phyloP scores from a whole-genome alignment of 495 filamentous ascomycete genomes.

The Xanthoparmelia taractica region DNA sequence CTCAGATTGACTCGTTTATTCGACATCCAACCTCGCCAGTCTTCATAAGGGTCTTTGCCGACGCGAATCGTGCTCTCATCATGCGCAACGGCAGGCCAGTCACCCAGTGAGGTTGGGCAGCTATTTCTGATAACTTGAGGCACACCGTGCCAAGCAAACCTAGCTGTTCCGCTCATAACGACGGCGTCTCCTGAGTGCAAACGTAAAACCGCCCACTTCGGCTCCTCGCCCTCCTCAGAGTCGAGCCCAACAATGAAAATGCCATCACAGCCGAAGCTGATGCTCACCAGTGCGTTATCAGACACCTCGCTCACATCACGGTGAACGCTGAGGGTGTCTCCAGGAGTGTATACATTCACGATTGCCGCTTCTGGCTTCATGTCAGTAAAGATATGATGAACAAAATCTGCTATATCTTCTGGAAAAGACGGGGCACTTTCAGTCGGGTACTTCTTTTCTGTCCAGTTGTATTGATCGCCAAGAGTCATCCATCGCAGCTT shows the following conservation, averaged over 20 bases:
- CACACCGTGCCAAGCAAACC: conserved; percentile 92
- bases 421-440: conserved; percentile 65
- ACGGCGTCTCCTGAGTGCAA: conserved; percentile 74
- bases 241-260: conserved; percentile 63
- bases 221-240: conserved; percentile 32
- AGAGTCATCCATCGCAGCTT: conserved; percentile 90
- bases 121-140: conserved; percentile 70
- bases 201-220: conserved; percentile 49
- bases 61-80: conserved; percentile 18
- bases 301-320: conserved; percentile 82
- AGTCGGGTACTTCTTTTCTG: conserved; percentile 65
- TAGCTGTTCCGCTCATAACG: conserved; percentile 67
- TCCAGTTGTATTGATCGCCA: conserved; percentile 94
- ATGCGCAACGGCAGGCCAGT: conserved; percentile 58
- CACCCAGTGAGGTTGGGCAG: conserved; percentile 63
- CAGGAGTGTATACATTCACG: conserved; percentile 80
- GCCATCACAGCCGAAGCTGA: conserved; percentile 83
- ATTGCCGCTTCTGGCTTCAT: conserved; percentile 80
- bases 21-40: conserved; percentile 78
- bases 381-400: conserved; percentile 59
- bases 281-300: conserved; percentile 64
- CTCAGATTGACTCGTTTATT: conserved; percentile 85
- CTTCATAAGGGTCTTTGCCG: conserved; percentile 38
- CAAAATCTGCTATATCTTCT: conserved; percentile 54
- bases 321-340: conserved; percentile 81